Conservation (phyloP, 1,139 yeast species). For the Blastobotrys arbuscula region DNA sequence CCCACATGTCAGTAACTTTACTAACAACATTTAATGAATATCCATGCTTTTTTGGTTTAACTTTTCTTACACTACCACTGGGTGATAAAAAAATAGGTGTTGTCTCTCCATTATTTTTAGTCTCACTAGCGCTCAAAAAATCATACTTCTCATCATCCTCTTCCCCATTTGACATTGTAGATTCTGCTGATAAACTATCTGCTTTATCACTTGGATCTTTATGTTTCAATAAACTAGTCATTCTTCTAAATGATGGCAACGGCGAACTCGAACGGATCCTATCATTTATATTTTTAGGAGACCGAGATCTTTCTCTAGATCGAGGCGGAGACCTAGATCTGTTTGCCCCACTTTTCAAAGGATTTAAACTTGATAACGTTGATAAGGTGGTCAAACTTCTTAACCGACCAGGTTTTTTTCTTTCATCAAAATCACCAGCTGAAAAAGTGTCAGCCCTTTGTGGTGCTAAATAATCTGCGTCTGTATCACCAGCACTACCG, state of each 20-base stretch:
- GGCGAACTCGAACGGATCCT: background rate
- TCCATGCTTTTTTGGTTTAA: conserved; percentile 4
- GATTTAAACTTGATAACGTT: background rate
- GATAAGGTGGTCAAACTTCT: background rate
- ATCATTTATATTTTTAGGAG: background rate
- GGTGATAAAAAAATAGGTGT: background rate
- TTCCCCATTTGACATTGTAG: background rate
- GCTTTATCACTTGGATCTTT: background rate
- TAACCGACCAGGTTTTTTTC: background rate
- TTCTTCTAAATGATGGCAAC: background rate
- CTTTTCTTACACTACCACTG: background rate
- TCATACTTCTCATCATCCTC: conserved; percentile 14
- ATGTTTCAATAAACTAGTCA: conserved; percentile 1
- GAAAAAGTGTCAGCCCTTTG: background rate
- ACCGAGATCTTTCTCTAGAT: background rate
- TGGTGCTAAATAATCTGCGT: background rate
- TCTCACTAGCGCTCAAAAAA: conserved; percentile 9
- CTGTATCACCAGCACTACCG: background rate
- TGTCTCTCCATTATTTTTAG: background rate
- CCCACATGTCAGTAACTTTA: conserved; percentile 54
- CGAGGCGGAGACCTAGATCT: background rate
- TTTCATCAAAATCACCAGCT: background rate
- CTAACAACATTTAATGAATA: conserved; percentile 22
- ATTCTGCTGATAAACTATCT: conserved; percentile 1
- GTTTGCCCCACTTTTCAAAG: background rate